A percentile compares a stretch with the other conserved stretches of the same genome.
These are phyloP conservation scores for Cinnamomum chago DNA, from an alignment of 164 flowering plant genomes.

Conservation along the genomic window DNA sequence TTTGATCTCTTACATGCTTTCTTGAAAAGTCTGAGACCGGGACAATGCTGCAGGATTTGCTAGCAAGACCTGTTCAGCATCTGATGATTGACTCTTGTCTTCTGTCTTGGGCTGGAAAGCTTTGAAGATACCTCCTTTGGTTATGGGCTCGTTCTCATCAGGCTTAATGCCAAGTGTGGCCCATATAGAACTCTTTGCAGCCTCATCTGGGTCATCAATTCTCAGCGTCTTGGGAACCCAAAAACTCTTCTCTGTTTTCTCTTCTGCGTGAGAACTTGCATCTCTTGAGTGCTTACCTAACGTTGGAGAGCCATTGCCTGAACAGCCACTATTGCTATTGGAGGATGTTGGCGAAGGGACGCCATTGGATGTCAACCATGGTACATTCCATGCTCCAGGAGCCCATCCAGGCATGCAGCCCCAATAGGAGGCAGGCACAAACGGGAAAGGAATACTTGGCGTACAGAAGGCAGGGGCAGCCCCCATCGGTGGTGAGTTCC, in stretches of 20 bases:
- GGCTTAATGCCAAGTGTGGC: conserved; percentile 36
- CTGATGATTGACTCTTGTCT: conserved; percentile 15
- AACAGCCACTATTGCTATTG: conserved; percentile 30
- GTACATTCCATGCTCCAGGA: conserved; percentile 22
- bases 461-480: conserved; percentile 27
- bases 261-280: conserved; percentile 21
- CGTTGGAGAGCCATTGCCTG: conserved; percentile 36
- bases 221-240: conserved; percentile 47
- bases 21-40: conserved; percentile 46
- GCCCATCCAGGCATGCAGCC: conserved; percentile 40
- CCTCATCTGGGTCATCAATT: conserved; percentile 43
- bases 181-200: conserved; percentile 45
- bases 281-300: conserved; percentile 61
- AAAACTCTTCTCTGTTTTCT: conserved; percentile 31
- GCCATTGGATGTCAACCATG: conserved; percentile 24
- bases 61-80: conserved; percentile 28
- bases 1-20: conserved; percentile 21
- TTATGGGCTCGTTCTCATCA: conserved; percentile 20
- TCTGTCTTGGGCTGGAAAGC: conserved; percentile 29
- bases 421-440: conserved; percentile 43
- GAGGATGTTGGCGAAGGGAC: conserved; percentile 29
- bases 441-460: conserved; percentile 32
- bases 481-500: conserved; percentile 31
- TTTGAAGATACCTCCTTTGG: conserved; percentile 28
- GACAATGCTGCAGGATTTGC: conserved; percentile 60